Conservation (phyloP, 2,329 filamentous ascomycete genomes). For the Tothia fuscella region DNA sequence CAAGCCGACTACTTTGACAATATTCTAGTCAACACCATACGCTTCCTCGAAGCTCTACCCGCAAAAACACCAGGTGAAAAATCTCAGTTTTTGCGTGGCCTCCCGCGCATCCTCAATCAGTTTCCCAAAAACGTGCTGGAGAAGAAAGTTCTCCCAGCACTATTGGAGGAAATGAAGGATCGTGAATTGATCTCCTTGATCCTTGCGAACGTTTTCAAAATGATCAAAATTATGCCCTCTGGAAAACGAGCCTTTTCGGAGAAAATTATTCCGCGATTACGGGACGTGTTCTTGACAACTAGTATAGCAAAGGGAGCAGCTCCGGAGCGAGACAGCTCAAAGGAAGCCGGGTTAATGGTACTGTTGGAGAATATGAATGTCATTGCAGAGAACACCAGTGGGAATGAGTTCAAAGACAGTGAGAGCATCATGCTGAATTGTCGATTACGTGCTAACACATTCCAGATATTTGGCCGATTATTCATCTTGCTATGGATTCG, state of each 20-base stretch:
- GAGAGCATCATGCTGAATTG: conserved; percentile 21
- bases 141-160: conserved; percentile 79
- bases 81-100: conserved; percentile 75
- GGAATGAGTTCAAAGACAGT: conserved; percentile 93
- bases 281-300: conserved; percentile 64
- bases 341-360: conserved; percentile 85
- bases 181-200: conserved; percentile 74
- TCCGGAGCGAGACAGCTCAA: conserved; percentile 63
- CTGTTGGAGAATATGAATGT: conserved; percentile 70
- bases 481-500: conserved; percentile 74
- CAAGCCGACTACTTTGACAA: conserved; percentile 96
- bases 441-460: not conserved
- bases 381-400: conserved; percentile 69
- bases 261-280: conserved; percentile 71
- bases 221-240: conserved; percentile 65
- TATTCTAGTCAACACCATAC: conserved; percentile 87
- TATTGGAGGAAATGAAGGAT: conserved; percentile 91
- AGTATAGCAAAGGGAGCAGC: conserved; percentile 31
- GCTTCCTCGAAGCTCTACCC: conserved; percentile 82
- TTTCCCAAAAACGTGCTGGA: conserved; percentile 91
- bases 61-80: conserved; percentile 90
- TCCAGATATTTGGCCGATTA: conserved; percentile 73
- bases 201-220: conserved; percentile 84
- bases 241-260: conserved; percentile 72
- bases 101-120: conserved; percentile 76